These are phyloP conservation scores for Psilocybe subaeruginosa DNA, from an alignment of 768 basidiomycete species.

Conservation along the genomic window DNA sequence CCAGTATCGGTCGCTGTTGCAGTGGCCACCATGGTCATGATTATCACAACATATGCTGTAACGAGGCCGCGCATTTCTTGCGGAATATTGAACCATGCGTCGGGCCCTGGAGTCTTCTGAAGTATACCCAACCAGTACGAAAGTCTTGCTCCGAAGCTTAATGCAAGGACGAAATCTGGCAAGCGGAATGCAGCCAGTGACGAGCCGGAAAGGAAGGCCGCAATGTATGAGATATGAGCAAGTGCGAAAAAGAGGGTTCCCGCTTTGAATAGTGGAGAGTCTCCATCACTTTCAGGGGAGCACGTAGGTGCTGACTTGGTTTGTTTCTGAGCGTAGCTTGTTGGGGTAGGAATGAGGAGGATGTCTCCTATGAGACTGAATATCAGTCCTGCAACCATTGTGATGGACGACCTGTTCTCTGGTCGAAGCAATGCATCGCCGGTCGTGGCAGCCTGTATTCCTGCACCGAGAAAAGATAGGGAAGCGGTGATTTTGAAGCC, in stretches of 20 bases:
- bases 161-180: constrained; percentile 16
- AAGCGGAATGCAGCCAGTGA: constrained; percentile 11
- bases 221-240: constrained; percentile 22
- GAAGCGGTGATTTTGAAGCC: constrained; percentile 27
- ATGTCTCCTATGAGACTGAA: constrained; percentile 27
- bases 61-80: constrained; percentile 20
- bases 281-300: constrained; percentile 15
- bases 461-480: constrained; percentile 24
- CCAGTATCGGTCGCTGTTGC: constrained; percentile 29
- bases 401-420: constrained; percentile 16
- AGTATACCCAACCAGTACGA: constrained; percentile 25
- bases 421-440: not conserved
- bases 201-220: constrained; percentile 11
- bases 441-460: constrained; percentile 10
- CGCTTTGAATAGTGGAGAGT: constrained; percentile 21
- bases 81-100: constrained; percentile 21
- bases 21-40: constrained; percentile 26
- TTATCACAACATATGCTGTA: constrained; percentile 20
- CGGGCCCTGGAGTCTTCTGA: constrained; percentile 5
- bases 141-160: constrained; percentile 15
- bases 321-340: constrained; percentile 12
- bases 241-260: constrained; percentile 26
- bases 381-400: constrained; percentile 21
- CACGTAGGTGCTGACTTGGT: not conserved
- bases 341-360: constrained; percentile 24